Percentiles rank a stretch among this genome's conserved stretches.
These are phyloP conservation scores for Calonectria henricotiae DNA, from an alignment of 2,329 filamentous ascomycete species.

Conservation along the genomic window DNA sequence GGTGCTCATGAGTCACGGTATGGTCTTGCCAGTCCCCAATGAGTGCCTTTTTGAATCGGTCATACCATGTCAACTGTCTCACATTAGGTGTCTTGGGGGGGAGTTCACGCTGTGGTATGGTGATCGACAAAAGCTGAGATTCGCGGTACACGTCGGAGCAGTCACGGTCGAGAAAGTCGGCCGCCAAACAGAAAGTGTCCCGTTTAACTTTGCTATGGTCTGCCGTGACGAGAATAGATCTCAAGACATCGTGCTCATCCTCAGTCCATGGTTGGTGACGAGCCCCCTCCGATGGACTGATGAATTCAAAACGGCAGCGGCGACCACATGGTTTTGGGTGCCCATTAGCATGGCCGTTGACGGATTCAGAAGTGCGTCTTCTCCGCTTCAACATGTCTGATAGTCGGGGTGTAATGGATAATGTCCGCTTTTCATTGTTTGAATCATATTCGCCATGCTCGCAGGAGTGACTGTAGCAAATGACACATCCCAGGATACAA, in stretches of 20 bases:
- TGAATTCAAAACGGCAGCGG: conserved; percentile 62
- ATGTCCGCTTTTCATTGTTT: conserved; percentile 68
- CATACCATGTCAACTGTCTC: conserved; percentile 70
- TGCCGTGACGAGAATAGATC: conserved; percentile 63
- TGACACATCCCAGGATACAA: conserved; percentile 71
- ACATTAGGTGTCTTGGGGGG: conserved; percentile 56
- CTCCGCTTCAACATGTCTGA: conserved; percentile 56
- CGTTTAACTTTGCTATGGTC: conserved; percentile 61
- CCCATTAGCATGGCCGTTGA: conserved; percentile 39
- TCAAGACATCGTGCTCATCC: conserved; percentile 66
- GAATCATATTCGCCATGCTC: conserved; percentile 75
- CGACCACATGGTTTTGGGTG: conserved; percentile 56
- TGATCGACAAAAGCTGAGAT: conserved; percentile 50
- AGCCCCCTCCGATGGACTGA: conserved; percentile 32
- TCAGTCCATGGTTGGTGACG: conserved; percentile 63
- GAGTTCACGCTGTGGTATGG: conserved; percentile 48
- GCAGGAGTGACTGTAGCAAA: conserved; percentile 74
- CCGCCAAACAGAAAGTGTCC: conserved; percentile 67
- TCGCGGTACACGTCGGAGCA: conserved; percentile 68
- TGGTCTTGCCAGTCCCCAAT: conserved; percentile 71
- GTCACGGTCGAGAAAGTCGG: conserved; percentile 66
- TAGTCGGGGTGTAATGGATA: conserved; percentile 64
- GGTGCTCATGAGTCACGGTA: conserved; percentile 70
- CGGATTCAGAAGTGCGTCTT: conserved; percentile 39
- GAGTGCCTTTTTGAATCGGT: conserved; percentile 71